These are phyloP conservation scores for Neofusicoccum laricinum DNA, from an alignment of 2,329 filamentous ascomycete genomes.

Conservation along the genomic window DNA sequence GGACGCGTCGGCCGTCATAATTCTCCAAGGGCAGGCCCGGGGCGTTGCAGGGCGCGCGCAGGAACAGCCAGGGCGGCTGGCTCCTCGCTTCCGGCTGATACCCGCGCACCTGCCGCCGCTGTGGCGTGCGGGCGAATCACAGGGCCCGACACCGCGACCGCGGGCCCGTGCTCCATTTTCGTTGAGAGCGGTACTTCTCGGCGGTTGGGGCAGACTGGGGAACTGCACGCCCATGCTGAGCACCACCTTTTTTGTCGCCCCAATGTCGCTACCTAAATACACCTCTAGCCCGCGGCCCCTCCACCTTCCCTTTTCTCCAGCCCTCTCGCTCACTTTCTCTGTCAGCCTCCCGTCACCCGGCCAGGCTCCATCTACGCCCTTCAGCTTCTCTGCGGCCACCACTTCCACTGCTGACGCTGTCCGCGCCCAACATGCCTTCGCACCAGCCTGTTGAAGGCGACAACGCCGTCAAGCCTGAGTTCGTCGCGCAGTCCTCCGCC, in stretches of 20 bases:
- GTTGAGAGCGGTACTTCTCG: slow-evolving; percentile 14
- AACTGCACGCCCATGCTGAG: slow-evolving; percentile 2
- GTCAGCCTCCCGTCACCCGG: not conserved
- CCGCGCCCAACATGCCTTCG: slow-evolving; percentile 46
- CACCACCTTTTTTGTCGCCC: slow-evolving; percentile 8
- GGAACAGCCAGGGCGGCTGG: not conserved
- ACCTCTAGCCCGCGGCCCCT: slow-evolving; percentile 25
- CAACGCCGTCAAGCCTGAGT: slow-evolving; percentile 49
- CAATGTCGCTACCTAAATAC: slow-evolving; percentile 2
- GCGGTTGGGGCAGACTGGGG: slow-evolving; percentile 16
- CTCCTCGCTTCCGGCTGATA: slow-evolving; percentile 7
- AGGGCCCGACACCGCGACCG: not conserved
- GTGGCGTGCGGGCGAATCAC: slow-evolving; percentile 1
- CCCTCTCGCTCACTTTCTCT: slow-evolving; percentile 17
- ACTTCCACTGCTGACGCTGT: slow-evolving; percentile 2
- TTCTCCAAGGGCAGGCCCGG: not conserved
- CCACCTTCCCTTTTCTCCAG: slow-evolving; percentile 22
- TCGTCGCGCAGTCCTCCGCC: slow-evolving; percentile 43
- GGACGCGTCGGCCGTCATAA: not conserved
- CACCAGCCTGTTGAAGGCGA: slow-evolving; percentile 49
- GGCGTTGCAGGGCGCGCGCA: not conserved
- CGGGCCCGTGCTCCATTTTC: slow-evolving; percentile 15
- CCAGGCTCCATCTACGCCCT: not conserved
- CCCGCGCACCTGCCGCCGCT: not conserved
- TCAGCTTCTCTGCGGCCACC: not conserved